Conservation (phyloP, 129 eudicot genomes). For the Helianthus annuus region DNA sequence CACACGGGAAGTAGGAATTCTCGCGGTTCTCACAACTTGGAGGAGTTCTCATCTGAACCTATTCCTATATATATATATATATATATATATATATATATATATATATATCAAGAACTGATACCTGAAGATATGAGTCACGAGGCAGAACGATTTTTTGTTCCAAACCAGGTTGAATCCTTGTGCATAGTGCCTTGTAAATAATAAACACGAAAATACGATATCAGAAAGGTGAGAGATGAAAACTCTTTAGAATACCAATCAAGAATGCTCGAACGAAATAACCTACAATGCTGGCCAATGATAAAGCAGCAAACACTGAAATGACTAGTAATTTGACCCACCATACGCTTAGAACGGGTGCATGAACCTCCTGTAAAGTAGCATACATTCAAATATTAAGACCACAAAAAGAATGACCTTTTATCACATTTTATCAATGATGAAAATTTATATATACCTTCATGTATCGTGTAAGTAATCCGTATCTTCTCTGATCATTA, state of each 20-base stretch:
- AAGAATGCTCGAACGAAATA: slow-evolving; percentile 2
- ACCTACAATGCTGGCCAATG: slow-evolving; percentile 97
- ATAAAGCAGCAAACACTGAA: slow-evolving; percentile 65
- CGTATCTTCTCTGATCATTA: slow-evolving; percentile 56
- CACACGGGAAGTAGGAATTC: too few species aligned
- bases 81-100: too few species aligned
- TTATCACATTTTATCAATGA: slow-evolving; percentile 1
- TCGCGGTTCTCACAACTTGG: too few species aligned
- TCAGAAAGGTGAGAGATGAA: slow-evolving; percentile 17
- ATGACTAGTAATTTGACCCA: slow-evolving; percentile 73
- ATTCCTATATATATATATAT: too few species aligned
- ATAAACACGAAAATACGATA: neutral
- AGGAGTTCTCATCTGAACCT: too few species aligned
- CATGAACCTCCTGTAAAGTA: slow-evolving; percentile 81
- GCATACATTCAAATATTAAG: slow-evolving; percentile 2
- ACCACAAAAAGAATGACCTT: slow-evolving; percentile 24
- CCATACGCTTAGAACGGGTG: slow-evolving; percentile 83
- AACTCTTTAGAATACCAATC: slow-evolving; percentile 1
- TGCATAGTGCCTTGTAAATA: slow-evolving; percentile 69
- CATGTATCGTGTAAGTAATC: slow-evolving; percentile 88
- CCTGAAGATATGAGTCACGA: slow-evolving; percentile 99
- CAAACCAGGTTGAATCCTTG: slow-evolving; percentile 97
- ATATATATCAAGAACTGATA: slow-evolving; percentile 20
- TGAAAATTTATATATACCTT: slow-evolving; percentile 52
- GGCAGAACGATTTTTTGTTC: slow-evolving; percentile 98